These are phyloP conservation scores for Lentinus brumalis DNA, from an alignment of 768 basidiomycete species.

Conservation along the genomic window DNA sequence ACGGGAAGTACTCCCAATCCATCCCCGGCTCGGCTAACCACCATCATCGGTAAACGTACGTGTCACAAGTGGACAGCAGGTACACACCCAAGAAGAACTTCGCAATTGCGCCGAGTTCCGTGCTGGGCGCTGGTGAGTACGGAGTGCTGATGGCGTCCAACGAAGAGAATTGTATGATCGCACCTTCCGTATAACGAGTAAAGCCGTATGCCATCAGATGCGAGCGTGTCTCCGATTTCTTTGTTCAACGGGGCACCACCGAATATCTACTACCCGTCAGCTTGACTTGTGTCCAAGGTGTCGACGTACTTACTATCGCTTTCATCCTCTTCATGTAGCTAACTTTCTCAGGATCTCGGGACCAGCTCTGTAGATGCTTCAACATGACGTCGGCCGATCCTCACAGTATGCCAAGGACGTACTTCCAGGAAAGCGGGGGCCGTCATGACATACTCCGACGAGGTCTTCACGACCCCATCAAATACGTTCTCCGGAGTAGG, in stretches of 20 bases:
- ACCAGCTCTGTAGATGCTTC: constrained; percentile 15
- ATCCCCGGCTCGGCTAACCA: constrained; percentile 11
- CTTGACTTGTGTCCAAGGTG: not conserved
- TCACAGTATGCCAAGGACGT: not conserved
- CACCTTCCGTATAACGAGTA: constrained; percentile 13
- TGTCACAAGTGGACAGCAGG: no score
- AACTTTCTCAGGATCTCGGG: constrained; percentile 21
- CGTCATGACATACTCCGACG: constrained; percentile 15
- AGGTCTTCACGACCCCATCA: constrained; percentile 10
- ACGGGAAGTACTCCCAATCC: constrained; percentile 15
- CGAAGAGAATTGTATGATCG: not conserved
- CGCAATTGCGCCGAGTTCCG: constrained; percentile 14
- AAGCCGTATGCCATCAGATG: constrained; percentile 8
- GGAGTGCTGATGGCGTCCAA: no score
- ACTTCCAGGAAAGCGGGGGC: constrained; percentile 23
- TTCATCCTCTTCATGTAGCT: constrained; percentile 15
- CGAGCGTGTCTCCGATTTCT: constrained; percentile 11
- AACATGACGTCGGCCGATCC: not conserved
- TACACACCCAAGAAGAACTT: constrained; percentile 10
- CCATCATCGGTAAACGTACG: not conserved
- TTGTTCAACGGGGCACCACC: constrained; percentile 16
- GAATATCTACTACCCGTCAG: constrained; percentile 1
- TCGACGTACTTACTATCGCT: not conserved
- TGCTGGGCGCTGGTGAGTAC: not conserved
- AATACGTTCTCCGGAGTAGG: constrained; percentile 25